Evolutionary conservation across 306 rosid species (phyloP).

Genomic region (Malus orientalis): DNA sequence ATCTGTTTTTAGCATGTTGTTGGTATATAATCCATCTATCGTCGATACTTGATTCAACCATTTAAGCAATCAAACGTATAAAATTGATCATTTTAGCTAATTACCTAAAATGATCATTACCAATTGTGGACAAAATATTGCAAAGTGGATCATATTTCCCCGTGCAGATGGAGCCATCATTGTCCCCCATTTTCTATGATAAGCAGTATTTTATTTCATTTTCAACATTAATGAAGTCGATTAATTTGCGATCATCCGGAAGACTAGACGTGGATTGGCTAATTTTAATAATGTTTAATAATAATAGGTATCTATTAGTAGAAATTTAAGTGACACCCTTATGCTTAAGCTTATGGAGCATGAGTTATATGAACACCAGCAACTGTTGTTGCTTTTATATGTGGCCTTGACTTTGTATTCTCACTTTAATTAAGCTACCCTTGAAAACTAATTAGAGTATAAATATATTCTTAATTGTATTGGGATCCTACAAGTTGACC

Average conservation of each 20-base stretch:
- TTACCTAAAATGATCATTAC: too few relatives aligned
- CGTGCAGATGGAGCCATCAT: constrained; percentile 9
- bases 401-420: not conserved
- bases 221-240: not conserved
- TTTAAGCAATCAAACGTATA: too few relatives aligned
- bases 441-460: not conserved
- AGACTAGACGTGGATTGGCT: not conserved
- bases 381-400: not conserved
- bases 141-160: not conserved
- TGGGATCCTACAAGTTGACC: not conserved
- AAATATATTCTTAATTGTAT: not conserved
- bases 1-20: too few relatives aligned
- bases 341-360: not conserved
- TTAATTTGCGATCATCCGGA: not conserved
- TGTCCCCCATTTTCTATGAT: constrained; percentile 6
- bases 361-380: not conserved
- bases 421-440: not conserved
- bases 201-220: not conserved
- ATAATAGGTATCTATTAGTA: not conserved
- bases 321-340: not conserved
- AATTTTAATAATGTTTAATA: not conserved
- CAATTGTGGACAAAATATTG: not conserved
- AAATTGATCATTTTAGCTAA: too few relatives aligned
- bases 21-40: too few relatives aligned
- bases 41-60: too few relatives aligned